Evolutionary conservation across 1,284 basidiomycete species (phyloP), one percentile per base, ranked within the genome.

Genomic region (Entoloma clypeatum): DNA sequence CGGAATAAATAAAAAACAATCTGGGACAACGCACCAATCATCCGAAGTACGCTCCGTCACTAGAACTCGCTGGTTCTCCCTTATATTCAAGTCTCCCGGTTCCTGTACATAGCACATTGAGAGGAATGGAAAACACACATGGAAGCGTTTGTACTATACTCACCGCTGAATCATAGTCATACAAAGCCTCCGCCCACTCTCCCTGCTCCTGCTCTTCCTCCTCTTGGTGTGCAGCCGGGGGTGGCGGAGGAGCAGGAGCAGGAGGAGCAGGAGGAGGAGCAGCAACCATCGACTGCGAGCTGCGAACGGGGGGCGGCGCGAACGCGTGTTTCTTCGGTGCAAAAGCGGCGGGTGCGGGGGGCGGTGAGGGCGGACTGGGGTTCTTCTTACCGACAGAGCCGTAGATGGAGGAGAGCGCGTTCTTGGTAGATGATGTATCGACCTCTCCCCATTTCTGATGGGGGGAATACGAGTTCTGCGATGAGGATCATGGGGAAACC

Each of bases 121-220:
- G 16, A 30, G 31, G 25, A 17, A 7, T 35, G 5, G 14, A 31
- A 13, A 16, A 21, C 11, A 5, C 33, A 11, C 4, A 14, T n/a
- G 3, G 22, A 26, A 34, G 33, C 16, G 7, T 32, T 27, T 13
- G 24, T 27, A 30, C 7, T 10, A 11, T 18, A 65, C 74, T 37
- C 49, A 87, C 86, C 50, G 68, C 65, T 42, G 83, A 80, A 28
- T 65, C 63, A 61, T 86, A 89, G 47, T 86, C 84, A 56, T 89
- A 89, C 59, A 87, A 50, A 3, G 71, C 85, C 53, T 88, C 80
- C 8, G 76, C 86, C 85, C 85, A 88, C 47, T 86, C 82, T 7
- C 81, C 85, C 22, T 65, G 57, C 8, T 56, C 60, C 44, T 67
- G 66, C 42, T 74, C 68, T 25, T 68, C 60, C 47, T 69, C 66